Evolutionary conservation across 805 yeast species (phyloP).

Genomic region (Candida lessepsii): DNA sequence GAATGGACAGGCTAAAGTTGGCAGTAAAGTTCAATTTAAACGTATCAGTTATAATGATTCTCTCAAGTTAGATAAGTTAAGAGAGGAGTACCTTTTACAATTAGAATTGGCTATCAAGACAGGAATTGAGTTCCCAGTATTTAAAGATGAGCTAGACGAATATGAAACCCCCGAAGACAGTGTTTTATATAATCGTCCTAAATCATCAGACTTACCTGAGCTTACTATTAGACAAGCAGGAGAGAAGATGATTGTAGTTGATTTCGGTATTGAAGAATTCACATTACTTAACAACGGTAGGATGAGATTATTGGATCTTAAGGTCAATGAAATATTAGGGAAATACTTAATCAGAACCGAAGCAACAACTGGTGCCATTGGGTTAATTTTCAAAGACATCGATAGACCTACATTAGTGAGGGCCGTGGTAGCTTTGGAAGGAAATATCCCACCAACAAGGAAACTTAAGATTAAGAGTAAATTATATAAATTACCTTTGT

Average conservation of each 20-base stretch:
- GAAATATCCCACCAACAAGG: slow-evolving; percentile 65
- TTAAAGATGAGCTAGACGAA: slow-evolving; percentile 12
- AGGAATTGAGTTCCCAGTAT: slow-evolving; percentile 44
- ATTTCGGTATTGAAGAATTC: slow-evolving; percentile 27
- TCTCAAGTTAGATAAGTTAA: slow-evolving; percentile 9
- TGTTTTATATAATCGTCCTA: slow-evolving; percentile 11
- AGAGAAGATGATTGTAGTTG: slow-evolving; percentile 29
- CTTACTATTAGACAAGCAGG: slow-evolving; percentile 27
- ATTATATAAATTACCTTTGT: slow-evolving; percentile 84
- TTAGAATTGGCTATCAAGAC: slow-evolving; percentile 52
- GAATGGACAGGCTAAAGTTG: slow-evolving; percentile 95
- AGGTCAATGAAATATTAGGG: slow-evolving; percentile 3
- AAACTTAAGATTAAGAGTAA: slow-evolving; percentile 85
- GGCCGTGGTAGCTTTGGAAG: slow-evolving; percentile 69
- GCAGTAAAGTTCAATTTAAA: slow-evolving; percentile 75
- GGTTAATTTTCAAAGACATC: slow-evolving; percentile 24
- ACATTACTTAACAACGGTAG: slow-evolving; percentile 31
- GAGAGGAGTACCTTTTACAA: slow-evolving; percentile 8
- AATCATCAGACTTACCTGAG: slow-evolving; percentile 11
- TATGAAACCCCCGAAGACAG: slow-evolving; percentile 10
- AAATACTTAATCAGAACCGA: slow-evolving; percentile 16
- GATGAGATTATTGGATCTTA: slow-evolving; percentile 23
- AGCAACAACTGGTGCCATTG: slow-evolving; percentile 18
- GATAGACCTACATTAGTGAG: slow-evolving; percentile 61
- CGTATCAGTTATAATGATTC: slow-evolving; percentile 46